phyloP scores from a whole-genome alignment of 352 stramenopile species.

The Phytopythium litorale region DNA sequence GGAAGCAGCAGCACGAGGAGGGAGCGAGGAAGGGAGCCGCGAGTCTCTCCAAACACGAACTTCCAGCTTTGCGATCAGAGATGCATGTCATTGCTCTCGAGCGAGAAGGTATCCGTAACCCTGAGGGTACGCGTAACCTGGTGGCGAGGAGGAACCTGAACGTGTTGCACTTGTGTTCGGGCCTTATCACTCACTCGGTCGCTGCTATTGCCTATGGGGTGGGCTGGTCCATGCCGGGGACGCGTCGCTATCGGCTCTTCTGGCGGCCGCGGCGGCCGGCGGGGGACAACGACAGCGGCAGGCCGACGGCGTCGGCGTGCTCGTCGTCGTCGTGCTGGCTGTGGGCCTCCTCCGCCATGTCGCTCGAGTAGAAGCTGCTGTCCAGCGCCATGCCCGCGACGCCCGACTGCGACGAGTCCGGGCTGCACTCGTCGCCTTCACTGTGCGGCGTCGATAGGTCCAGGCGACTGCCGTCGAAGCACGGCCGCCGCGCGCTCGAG shows the following conservation, averaged over 20 bases:
- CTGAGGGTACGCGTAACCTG: too few species aligned
- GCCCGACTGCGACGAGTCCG: constrained; percentile 17
- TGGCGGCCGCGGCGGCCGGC: background rate
- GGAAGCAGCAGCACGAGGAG: background rate
- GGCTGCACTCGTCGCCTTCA: constrained; percentile 43
- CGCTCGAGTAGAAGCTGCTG: constrained; percentile 10
- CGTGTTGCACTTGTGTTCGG: background rate
- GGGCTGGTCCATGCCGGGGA: background rate
- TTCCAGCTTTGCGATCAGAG: too few species aligned
- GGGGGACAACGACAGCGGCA: constrained; percentile 1
- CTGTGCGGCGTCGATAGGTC: constrained; percentile 27
- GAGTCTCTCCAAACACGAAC: too few species aligned
- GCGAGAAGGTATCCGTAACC: too few species aligned
- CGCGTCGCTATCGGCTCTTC: constrained; percentile 5
- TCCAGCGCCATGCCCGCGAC: constrained; percentile 7
- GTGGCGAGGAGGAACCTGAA: background rate
- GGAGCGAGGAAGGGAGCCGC: too few species aligned
- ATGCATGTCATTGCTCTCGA: too few species aligned
- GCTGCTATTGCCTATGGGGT: background rate
- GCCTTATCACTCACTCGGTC: background rate
- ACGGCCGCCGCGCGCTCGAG: constrained; percentile 18
- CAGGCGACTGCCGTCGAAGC: constrained; percentile 12
- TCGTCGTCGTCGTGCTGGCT: background rate
- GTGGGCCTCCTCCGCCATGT: constrained; percentile 6
- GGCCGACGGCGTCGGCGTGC: background rate